A percentile compares a stretch with the other conserved stretches of the same genome.
Conservation (phyloP, 495 filamentous ascomycete species). For the Aspergillus leporis region DNA sequence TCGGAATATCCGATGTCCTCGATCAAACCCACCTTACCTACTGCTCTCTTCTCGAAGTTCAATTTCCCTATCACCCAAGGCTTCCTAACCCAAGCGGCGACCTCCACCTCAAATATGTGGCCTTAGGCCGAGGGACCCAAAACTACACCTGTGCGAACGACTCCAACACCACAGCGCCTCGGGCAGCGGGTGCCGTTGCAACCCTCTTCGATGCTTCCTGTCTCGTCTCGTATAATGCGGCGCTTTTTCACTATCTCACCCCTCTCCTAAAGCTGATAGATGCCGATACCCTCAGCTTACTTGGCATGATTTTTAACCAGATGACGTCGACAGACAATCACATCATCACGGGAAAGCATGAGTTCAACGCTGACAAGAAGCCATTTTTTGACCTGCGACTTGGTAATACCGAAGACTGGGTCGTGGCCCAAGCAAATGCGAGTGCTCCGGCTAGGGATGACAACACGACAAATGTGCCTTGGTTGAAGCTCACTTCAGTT, state of each 20-base stretch:
- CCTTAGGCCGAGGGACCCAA: constrained; percentile 70
- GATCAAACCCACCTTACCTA: constrained; percentile 19
- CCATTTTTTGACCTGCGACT: constrained; percentile 62
- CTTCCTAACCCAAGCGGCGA: constrained; percentile 14
- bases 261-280: constrained; percentile 36
- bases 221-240: constrained; percentile 30
- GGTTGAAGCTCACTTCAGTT: constrained; percentile 55
- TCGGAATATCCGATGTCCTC: neutral
- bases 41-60: constrained; percentile 29
- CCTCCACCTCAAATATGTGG: constrained; percentile 59
- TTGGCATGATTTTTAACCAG: constrained; percentile 25
- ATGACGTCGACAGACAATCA: constrained; percentile 28
- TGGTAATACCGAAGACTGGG: constrained; percentile 35
- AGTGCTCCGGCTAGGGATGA: constrained; percentile 50
- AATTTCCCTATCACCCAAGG: constrained; percentile 45
- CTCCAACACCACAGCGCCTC: constrained; percentile 31
- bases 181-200: constrained; percentile 61
- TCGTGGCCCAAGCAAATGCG: constrained; percentile 45
- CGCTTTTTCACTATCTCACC: constrained; percentile 35
- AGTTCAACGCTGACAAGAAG: constrained; percentile 52
- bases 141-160: constrained; percentile 67
- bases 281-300: constrained; percentile 37
- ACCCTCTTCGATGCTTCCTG: constrained; percentile 65
- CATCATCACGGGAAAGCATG: constrained; percentile 62
- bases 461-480: constrained; percentile 55